Conservation (phyloP, 768 basidiomycete genomes). For the Phaffia tasmanica region DNA sequence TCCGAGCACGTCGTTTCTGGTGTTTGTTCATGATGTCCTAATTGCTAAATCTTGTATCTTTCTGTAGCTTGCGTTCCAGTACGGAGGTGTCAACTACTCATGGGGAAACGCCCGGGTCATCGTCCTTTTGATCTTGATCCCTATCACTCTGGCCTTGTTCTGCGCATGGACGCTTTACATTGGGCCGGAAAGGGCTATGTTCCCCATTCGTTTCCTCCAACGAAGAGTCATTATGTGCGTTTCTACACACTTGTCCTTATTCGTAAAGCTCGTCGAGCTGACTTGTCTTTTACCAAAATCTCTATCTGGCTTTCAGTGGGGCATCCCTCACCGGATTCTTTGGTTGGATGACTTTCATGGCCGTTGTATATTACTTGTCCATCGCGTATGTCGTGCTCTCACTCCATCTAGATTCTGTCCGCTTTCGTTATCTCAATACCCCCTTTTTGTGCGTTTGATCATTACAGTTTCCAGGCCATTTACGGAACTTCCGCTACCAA, state of each 20-base stretch:
- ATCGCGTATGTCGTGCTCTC: not conserved
- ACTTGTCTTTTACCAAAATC: too few relatives aligned
- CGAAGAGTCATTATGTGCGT: constrained; percentile 6
- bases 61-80: not conserved
- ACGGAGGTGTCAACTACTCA: constrained; percentile 3
- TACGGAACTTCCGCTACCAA: constrained; percentile 17
- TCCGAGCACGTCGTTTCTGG: constrained; percentile 1
- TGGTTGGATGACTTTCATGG: constrained; percentile 18
- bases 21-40: too few relatives aligned
- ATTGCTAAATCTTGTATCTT: too few relatives aligned
- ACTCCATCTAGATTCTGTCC: too few relatives aligned
- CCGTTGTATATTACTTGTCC: constrained; percentile 17
- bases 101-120: constrained; percentile 19
- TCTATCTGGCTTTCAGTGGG: not conserved
- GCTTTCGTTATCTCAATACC: too few relatives aligned
- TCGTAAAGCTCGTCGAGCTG: too few relatives aligned
- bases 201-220: constrained; percentile 10
- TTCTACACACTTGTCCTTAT: too few relatives aligned
- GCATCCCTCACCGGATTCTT: not conserved
- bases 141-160: constrained; percentile 11
- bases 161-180: constrained; percentile 16
- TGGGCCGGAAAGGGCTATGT: constrained; percentile 16
- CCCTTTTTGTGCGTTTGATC: too few relatives aligned
- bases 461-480: constrained; percentile 9
- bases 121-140: constrained; percentile 19